These are phyloP conservation scores for Protostelium mycophagum DNA, from an alignment of 78 protist genomes.

Conservation along the genomic window DNA sequence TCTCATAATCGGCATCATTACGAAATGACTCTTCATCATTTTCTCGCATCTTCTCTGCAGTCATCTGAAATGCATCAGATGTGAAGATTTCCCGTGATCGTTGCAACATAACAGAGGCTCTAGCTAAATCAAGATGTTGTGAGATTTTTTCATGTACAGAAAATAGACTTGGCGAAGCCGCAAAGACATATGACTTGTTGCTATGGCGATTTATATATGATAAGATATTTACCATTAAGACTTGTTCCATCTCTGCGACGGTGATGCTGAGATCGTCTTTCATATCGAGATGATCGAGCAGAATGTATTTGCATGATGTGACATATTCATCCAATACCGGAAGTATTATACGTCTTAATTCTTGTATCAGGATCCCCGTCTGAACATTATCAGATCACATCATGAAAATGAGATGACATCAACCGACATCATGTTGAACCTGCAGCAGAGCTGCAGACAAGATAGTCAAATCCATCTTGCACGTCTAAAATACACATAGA, in stretches of 20 bases:
- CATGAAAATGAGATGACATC: too few relatives aligned
- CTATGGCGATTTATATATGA: too few relatives aligned
- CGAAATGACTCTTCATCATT: neutral
- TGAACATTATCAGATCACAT: too few relatives aligned
- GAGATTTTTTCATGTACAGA: too few relatives aligned
- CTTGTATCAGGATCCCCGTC: slow-evolving; percentile 15
- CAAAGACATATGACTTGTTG: too few relatives aligned
- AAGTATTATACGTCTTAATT: slow-evolving; percentile 25
- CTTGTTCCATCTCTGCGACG: neutral
- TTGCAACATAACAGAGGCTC: too few relatives aligned
- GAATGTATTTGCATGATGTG: slow-evolving; percentile 5
- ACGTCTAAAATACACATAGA: too few relatives aligned
- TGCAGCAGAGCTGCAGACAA: too few relatives aligned
- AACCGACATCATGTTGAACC: too few relatives aligned
- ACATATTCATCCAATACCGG: slow-evolving; percentile 44
- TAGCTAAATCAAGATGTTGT: too few relatives aligned
- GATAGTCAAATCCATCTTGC: too few relatives aligned
- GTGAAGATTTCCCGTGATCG: neutral
- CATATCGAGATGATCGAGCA: slow-evolving; percentile 34
- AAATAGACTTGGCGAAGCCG: too few relatives aligned
- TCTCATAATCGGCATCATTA: neutral
- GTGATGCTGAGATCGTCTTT: neutral
- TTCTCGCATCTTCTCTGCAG: neutral
- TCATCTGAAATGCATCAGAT: neutral
- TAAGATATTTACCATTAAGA: neutral